phyloP scores from a whole-genome alignment of 805 yeast species.

The Ogataea philodendri region DNA sequence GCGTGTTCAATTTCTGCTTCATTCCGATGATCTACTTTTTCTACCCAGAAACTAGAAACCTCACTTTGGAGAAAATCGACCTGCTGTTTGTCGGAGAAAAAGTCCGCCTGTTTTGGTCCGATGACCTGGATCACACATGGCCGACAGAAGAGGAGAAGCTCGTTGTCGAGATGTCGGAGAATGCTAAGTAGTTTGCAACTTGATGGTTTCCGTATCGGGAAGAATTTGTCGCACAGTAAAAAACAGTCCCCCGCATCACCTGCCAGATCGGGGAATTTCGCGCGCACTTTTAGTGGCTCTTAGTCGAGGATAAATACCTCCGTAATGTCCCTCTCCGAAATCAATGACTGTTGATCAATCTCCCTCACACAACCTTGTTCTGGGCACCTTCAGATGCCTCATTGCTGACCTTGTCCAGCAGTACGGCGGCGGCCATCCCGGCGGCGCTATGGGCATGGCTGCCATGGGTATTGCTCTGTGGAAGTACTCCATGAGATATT shows the following conservation, averaged over 20 bases:
- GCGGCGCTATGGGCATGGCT: slow-evolving; percentile 98
- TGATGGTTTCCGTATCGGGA: neutral
- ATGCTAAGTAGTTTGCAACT: neutral
- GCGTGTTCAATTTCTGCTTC: slow-evolving; percentile 57
- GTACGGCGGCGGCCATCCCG: slow-evolving; percentile 81
- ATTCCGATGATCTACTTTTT: slow-evolving; percentile 54
- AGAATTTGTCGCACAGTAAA: neutral
- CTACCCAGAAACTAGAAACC: slow-evolving; percentile 66
- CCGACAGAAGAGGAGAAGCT: slow-evolving; percentile 5
- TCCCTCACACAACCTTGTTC: slow-evolving; percentile 24
- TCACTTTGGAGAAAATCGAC: slow-evolving; percentile 66
- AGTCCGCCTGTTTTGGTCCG: slow-evolving; percentile 17
- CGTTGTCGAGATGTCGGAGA: slow-evolving; percentile 3
- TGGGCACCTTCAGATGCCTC: slow-evolving; percentile 33
- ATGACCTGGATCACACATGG: slow-evolving; percentile 8
- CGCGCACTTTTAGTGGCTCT: slow-evolving; percentile 3
- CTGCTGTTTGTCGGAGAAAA: slow-evolving; percentile 42
- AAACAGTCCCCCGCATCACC: slow-evolving; percentile 4
- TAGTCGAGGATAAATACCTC: slow-evolving; percentile 5
- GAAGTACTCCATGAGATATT: slow-evolving; percentile 70
- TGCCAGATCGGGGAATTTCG: slow-evolving; percentile 4
- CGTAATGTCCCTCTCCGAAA: neutral
- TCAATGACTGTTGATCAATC: slow-evolving; percentile 26
- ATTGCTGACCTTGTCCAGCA: slow-evolving; percentile 36
- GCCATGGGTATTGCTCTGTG: slow-evolving; percentile 89